Evolutionary conservation across 169 alveolate genomes (phyloP).

Genomic region (Cryptosporidium parvum): DNA sequence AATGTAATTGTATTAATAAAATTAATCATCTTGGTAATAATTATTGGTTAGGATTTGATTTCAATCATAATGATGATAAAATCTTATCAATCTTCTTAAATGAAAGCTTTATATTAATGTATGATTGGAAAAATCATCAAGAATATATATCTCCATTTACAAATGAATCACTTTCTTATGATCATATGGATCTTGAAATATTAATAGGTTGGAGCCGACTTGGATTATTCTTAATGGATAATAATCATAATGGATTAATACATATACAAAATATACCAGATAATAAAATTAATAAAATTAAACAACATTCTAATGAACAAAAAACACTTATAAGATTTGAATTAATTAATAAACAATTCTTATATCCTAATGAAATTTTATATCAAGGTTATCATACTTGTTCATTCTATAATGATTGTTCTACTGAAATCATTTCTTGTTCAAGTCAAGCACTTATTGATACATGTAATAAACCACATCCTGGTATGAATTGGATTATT

Average conservation of each 20-base stretch:
- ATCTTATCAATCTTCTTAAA: slow-evolving; percentile 1
- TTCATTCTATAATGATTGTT: slow-evolving; percentile 20
- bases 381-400: slow-evolving; percentile 25
- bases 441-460: slow-evolving; percentile 18
- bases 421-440: not conserved
- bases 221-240: slow-evolving; percentile 11
- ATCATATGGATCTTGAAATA: slow-evolving; percentile 1
- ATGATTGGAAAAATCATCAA: slow-evolving; percentile 17
- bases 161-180: slow-evolving; percentile 11
- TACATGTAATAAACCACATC: slow-evolving; percentile 25
- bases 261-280: slow-evolving; percentile 7
- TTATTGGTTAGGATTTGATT: slow-evolving; percentile 61
- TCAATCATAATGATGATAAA: not conserved
- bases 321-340: slow-evolving; percentile 7
- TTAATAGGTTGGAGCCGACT: slow-evolving; percentile 26
- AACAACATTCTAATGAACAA: slow-evolving; percentile 5
- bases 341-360: not conserved
- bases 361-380: slow-evolving; percentile 31
- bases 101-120: slow-evolving; percentile 16
- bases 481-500: slow-evolving; percentile 28
- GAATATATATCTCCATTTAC: slow-evolving; percentile 51
- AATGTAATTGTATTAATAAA: slow-evolving; percentile 10
- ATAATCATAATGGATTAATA: not conserved
- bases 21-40: slow-evolving; percentile 18
- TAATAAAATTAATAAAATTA: not conserved